Evolutionary conservation across 78 protist genomes (phyloP).

Genomic region (Dictyostelium purpureum): DNA sequence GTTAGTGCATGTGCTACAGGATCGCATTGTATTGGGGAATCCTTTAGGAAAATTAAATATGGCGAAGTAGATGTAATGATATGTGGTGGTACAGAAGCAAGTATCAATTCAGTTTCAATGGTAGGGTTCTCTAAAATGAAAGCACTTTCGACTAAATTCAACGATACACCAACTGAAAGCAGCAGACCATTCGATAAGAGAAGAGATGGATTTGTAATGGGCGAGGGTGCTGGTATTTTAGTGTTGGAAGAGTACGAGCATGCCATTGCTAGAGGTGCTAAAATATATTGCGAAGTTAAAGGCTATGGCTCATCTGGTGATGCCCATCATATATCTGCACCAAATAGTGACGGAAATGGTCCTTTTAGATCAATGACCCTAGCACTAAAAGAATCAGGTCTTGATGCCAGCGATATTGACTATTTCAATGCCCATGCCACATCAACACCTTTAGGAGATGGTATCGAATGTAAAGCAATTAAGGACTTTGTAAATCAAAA

Average conservation of each 20-base stretch:
- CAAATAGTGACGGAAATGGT: slow-evolving; percentile 86
- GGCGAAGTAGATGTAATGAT: slow-evolving; percentile 95
- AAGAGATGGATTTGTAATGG: slow-evolving; percentile 97
- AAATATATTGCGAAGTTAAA: slow-evolving; percentile 88
- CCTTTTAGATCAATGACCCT: slow-evolving; percentile 84
- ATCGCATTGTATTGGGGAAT: slow-evolving; percentile 94
- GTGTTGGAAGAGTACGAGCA: slow-evolving; percentile 82
- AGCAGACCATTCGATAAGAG: slow-evolving; percentile 91
- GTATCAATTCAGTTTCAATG: slow-evolving; percentile 88
- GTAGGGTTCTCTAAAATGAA: slow-evolving; percentile 90
- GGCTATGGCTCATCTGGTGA: slow-evolving; percentile 88
- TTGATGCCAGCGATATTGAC: slow-evolving; percentile 41
- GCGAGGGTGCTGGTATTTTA: slow-evolving; percentile 95
- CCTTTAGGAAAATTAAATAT: slow-evolving; percentile 76
- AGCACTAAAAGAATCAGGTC: slow-evolving; percentile 74
- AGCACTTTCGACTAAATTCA: slow-evolving; percentile 90
- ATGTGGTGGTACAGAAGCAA: slow-evolving; percentile 96
- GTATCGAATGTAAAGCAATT: slow-evolving; percentile 85
- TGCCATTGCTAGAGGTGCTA: slow-evolving; percentile 83
- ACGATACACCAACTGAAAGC: slow-evolving; percentile 84
- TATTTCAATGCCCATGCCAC: slow-evolving; percentile 98
- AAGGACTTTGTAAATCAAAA: slow-evolving; percentile 1
- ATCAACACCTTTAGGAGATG: slow-evolving; percentile 96
- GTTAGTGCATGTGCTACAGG: slow-evolving; percentile 98
- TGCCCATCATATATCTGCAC: slow-evolving; percentile 94